Evolutionary conservation across 805 yeast species (phyloP).

Genomic region (Blastobotrys robertii): DNA sequence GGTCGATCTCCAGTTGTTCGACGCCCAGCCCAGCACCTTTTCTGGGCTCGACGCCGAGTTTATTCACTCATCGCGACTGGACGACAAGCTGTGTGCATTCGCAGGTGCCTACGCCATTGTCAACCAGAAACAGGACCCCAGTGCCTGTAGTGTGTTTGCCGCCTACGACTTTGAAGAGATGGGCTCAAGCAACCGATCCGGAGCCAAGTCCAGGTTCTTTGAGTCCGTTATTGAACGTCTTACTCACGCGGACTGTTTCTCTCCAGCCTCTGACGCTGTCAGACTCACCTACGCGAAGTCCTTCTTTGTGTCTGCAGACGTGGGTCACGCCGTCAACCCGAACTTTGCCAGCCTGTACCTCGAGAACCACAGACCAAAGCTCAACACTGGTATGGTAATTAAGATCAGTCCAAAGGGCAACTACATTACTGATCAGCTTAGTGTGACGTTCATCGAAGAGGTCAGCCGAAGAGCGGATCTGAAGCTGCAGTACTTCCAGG

Average conservation of each 20-base stretch:
- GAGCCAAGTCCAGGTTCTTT: constrained; percentile 69
- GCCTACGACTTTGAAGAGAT: constrained; percentile 78
- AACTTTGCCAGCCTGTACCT: constrained; percentile 49
- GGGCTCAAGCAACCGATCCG: constrained; percentile 72
- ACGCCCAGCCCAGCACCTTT: constrained; percentile 66
- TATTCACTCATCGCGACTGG: constrained; percentile 72
- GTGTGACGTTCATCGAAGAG: constrained; percentile 60
- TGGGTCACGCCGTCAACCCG: constrained; percentile 73
- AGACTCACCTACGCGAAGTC: constrained; percentile 57
- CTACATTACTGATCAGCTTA: constrained; percentile 74
- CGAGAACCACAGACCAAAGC: constrained; percentile 70
- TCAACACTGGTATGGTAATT: constrained; percentile 65
- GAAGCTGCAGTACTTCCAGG: constrained; percentile 67
- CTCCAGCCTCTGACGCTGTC: constrained; percentile 24
- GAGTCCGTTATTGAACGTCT: constrained; percentile 52
- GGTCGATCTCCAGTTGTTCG: constrained; percentile 70
- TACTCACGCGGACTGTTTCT: constrained; percentile 19
- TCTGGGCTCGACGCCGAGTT: constrained; percentile 76
- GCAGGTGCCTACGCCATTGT: constrained; percentile 58
- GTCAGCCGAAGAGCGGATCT: constrained; percentile 58
- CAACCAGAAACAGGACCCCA: constrained; percentile 17
- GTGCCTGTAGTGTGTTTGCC: constrained; percentile 35
- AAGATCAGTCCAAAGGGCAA: constrained; percentile 72
- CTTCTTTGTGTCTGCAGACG: constrained; percentile 75
- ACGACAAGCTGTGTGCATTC: constrained; percentile 74